Conservation (phyloP, 371 early-diverging fungal genomes). For the Rozella allomycis region DNA sequence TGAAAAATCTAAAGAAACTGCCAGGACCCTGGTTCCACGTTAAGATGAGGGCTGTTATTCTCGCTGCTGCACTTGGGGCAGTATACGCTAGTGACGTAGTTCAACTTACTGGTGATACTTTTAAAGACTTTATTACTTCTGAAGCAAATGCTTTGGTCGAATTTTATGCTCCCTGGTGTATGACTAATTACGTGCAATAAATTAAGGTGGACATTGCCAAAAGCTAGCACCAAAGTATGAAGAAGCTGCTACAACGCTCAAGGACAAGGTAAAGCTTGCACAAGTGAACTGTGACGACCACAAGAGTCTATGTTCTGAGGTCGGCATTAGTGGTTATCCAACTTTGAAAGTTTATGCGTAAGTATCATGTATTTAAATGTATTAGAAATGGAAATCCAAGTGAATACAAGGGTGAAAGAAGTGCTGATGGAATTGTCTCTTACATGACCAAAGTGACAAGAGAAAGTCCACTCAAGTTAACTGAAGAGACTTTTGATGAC, state of each 20-base stretch:
- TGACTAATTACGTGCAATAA: too few species aligned
- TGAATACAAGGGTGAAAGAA: constrained; percentile 63
- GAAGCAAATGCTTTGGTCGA: constrained; percentile 39
- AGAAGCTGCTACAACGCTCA: constrained; percentile 54
- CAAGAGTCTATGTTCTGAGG: constrained; percentile 48
- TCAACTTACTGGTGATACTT: constrained; percentile 38
- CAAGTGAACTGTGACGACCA: constrained; percentile 89
- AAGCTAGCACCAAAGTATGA: constrained; percentile 70
- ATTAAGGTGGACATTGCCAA: constrained; percentile 1
- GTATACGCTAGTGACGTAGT: constrained; percentile 32
- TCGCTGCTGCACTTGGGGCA: too few species aligned
- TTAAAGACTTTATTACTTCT: constrained; percentile 29
- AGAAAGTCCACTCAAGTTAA: constrained; percentile 19
- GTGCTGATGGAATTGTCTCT: constrained; percentile 52
- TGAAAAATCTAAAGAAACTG: too few species aligned
- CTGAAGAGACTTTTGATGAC: constrained; percentile 34
- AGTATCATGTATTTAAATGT: neutral
- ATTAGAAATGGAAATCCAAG: constrained; percentile 30
- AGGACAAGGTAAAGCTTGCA: constrained; percentile 47
- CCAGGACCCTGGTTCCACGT: too few species aligned
- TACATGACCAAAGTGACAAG: constrained; percentile 49
- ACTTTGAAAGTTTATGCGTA: constrained; percentile 64
- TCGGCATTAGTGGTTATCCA: constrained; percentile 70
- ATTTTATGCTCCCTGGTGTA: constrained; percentile 1
- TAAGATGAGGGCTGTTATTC: too few species aligned